Percentiles rank a stretch among this genome's conserved stretches.
These are phyloP conservation scores for Cladophialophora exuberans DNA, from an alignment of 2,329 filamentous ascomycete genomes.

Conservation along the genomic window DNA sequence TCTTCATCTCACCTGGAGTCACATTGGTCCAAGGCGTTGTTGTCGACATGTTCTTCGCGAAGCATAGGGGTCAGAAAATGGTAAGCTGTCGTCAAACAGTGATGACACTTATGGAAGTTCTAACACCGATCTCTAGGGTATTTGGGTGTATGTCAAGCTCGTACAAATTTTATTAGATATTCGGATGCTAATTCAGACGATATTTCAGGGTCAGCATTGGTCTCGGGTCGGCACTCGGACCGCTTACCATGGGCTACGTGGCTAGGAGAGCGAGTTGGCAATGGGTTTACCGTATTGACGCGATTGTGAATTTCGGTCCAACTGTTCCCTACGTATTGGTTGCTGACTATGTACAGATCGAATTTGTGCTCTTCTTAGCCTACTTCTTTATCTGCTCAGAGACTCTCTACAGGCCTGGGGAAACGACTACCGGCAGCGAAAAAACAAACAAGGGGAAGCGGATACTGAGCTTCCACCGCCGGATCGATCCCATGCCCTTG, in stretches of 20 bases:
- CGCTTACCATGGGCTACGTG: not conserved
- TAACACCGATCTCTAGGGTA: not conserved
- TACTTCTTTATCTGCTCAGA: not conserved
- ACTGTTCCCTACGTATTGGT: not conserved
- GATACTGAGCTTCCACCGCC: not conserved
- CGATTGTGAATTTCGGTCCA: not conserved
- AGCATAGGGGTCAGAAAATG: slow-evolving; percentile 7
- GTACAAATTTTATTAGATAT: no score
- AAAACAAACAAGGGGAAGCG: not conserved
- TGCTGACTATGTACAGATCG: not conserved
- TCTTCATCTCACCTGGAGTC: not conserved
- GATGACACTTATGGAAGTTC: not conserved
- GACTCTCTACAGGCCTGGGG: not conserved
- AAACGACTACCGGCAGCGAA: not conserved
- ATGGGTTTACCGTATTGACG: not conserved
- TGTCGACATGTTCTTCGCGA: slow-evolving; percentile 5
- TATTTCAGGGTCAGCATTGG: not conserved
- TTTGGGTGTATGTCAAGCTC: not conserved
- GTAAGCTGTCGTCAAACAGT: not conserved
- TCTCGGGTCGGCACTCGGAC: not conserved
- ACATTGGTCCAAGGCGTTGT: not conserved
- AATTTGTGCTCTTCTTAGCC: not conserved
- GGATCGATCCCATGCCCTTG: not conserved
- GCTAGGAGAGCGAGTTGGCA: not conserved
- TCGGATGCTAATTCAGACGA: not conserved